Evolutionary conservation across 768 basidiomycete genomes (phyloP).

Genomic region (Kwoniella botswanensis): DNA sequence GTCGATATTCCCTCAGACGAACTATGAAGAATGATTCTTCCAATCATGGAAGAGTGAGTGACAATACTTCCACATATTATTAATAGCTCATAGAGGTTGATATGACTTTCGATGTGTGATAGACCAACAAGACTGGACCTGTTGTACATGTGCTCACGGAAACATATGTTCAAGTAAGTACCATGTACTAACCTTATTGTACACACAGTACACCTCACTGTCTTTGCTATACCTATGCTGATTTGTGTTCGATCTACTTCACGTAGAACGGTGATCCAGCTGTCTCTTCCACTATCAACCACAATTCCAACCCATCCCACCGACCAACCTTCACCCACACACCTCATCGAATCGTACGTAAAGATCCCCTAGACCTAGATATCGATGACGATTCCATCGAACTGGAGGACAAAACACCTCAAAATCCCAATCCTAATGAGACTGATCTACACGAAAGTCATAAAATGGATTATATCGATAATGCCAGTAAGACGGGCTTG

Average conservation of each 20-base stretch:
- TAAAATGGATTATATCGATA: slow-evolving; percentile 16
- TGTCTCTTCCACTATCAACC: not conserved
- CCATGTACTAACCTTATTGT: not conserved
- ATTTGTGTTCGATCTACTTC: too few species aligned
- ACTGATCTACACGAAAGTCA: not conserved
- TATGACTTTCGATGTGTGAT: not conserved
- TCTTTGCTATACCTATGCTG: too few species aligned
- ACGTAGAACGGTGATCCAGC: not conserved
- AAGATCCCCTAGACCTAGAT: slow-evolving; percentile 17
- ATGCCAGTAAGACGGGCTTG: slow-evolving; percentile 8
- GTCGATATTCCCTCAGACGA: slow-evolving; percentile 7
- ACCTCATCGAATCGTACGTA: slow-evolving; percentile 1
- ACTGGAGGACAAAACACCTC: slow-evolving; percentile 1
- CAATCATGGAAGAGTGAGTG: slow-evolving; percentile 5
- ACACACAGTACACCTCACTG: not conserved
- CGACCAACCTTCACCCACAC: not conserved
- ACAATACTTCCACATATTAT: not conserved
- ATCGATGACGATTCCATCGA: slow-evolving; percentile 17
- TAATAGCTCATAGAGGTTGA: not conserved
- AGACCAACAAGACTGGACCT: not conserved
- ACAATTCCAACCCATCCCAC: not conserved
- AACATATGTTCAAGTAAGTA: slow-evolving; percentile 16
- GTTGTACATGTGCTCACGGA: slow-evolving; percentile 15
- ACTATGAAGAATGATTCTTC: slow-evolving; percentile 5
- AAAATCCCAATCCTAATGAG: not conserved